phyloP scores from a whole-genome alignment of 1,284 basidiomycete genomes.

The Ustilago xerochloae region DNA sequence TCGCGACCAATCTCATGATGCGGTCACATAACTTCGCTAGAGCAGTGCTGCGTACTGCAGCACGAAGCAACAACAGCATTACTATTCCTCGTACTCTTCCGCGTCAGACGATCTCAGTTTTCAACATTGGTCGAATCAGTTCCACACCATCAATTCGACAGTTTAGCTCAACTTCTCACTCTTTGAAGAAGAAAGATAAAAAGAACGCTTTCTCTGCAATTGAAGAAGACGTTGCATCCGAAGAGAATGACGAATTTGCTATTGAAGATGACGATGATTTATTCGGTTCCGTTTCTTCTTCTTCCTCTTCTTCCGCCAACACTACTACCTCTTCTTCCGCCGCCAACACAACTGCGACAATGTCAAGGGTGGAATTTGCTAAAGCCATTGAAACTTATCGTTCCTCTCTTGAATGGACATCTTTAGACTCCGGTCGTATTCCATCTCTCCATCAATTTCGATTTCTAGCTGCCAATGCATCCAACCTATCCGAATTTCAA shows the following conservation, averaged over 20 bases:
- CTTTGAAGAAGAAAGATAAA: constrained; percentile 39
- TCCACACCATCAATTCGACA: neutral
- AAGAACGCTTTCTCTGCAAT: constrained; percentile 21
- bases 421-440: constrained; percentile 17
- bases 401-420: constrained; percentile 14
- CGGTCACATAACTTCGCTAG: constrained; percentile 37
- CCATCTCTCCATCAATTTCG: constrained; percentile 19
- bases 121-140: neutral
- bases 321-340: constrained; percentile 6
- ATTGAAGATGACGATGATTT: constrained; percentile 36
- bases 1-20: constrained; percentile 3
- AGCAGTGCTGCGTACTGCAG: constrained; percentile 21
- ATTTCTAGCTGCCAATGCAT: constrained; percentile 9
- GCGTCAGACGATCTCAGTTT: neutral
- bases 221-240: constrained; percentile 15
- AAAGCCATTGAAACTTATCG: constrained; percentile 10
- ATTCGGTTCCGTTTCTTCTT: constrained; percentile 21
- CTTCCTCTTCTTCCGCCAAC: neutral
- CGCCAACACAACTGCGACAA: neutral
- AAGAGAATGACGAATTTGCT: constrained; percentile 6
- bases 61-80: neutral
- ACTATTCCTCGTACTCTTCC: neutral
- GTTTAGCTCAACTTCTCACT: constrained; percentile 14
- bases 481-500: constrained; percentile 13
- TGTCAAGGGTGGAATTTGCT: constrained; percentile 25